Percentiles rank a stretch among this genome's conserved stretches.
Evolutionary conservation across 106 monocot genomes (phyloP).

Genomic region (Ottelia alismoides): DNA sequence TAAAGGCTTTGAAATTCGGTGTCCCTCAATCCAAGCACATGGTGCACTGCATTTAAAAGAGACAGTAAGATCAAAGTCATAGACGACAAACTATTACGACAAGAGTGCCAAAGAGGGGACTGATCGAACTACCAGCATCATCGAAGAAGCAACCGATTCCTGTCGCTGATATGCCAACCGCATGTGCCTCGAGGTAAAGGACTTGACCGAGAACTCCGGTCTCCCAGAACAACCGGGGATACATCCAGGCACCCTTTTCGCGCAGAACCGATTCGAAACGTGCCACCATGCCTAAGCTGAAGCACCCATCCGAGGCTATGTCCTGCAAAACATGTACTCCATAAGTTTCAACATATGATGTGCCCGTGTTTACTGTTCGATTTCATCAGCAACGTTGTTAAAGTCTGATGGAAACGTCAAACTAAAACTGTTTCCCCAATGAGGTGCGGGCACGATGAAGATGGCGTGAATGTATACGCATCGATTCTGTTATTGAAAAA

Average conservation of each 20-base stretch:
- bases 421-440: too few relatives aligned
- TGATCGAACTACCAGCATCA: constrained; percentile 90
- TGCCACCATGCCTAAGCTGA: constrained; percentile 94
- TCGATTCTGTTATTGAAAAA: too few relatives aligned
- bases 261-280: constrained; percentile 63
- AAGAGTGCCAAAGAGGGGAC: constrained; percentile 7
- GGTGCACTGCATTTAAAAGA: constrained; percentile 93
- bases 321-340: constrained; percentile 58
- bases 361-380: too few relatives aligned
- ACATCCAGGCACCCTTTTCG: constrained; percentile 92
- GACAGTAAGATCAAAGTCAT: neutral
- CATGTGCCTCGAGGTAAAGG: constrained; percentile 94
- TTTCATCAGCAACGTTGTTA: too few relatives aligned
- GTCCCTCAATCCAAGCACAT: constrained; percentile 66
- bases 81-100: neutral
- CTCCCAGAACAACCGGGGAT: constrained; percentile 98
- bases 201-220: constrained; percentile 90
- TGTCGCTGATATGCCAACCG: constrained; percentile 91
- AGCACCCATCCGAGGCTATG: constrained; percentile 96
- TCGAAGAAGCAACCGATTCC: constrained; percentile 99
- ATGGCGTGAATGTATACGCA: too few relatives aligned
- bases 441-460: too few relatives aligned
- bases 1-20: constrained; percentile 95
- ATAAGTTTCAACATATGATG: too few relatives aligned
- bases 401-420: too few relatives aligned